These are phyloP conservation scores for Verticillium nonalfalfae DNA, from an alignment of 2,329 filamentous ascomycete species.

Conservation along the genomic window DNA sequence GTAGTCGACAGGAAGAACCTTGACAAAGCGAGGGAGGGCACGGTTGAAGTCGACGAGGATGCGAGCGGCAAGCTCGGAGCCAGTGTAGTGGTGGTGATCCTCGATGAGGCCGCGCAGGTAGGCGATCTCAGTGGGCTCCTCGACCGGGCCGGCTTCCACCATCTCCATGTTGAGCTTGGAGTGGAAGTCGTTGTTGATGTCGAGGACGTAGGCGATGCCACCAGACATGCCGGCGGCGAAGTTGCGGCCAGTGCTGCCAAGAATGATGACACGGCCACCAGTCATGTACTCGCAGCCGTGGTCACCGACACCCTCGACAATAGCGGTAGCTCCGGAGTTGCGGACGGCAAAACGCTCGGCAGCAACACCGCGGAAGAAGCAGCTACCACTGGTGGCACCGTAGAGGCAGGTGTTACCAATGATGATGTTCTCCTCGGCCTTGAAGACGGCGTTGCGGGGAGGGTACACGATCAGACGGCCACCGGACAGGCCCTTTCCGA, in stretches of 20 bases:
- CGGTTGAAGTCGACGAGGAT: slow-evolving; percentile 94
- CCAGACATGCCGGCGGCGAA: slow-evolving; percentile 98
- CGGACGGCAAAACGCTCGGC: slow-evolving; percentile 95
- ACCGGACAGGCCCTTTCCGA: slow-evolving; percentile 91
- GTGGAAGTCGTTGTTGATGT: slow-evolving; percentile 83
- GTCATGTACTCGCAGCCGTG: slow-evolving; percentile 99
- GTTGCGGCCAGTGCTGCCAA: slow-evolving; percentile 89
- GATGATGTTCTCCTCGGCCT: slow-evolving; percentile 91
- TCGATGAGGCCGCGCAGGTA: slow-evolving; percentile 88
- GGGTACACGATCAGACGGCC: slow-evolving; percentile 92
- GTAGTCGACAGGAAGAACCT: slow-evolving; percentile 91
- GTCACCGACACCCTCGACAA: slow-evolving; percentile 93
- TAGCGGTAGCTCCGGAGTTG: slow-evolving; percentile 92
- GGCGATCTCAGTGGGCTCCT: slow-evolving; percentile 83
- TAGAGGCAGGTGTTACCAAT: slow-evolving; percentile 95
- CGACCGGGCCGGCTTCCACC: slow-evolving; percentile 82
- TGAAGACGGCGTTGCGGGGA: slow-evolving; percentile 83
- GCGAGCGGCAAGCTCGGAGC: slow-evolving; percentile 87
- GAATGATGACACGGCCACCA: slow-evolving; percentile 79
- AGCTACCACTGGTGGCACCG: slow-evolving; percentile 82
- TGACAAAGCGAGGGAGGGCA: slow-evolving; percentile 84
- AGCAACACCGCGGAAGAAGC: slow-evolving; percentile 95
- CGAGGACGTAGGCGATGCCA: slow-evolving; percentile 91
- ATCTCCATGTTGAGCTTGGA: slow-evolving; percentile 96
- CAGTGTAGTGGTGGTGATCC: slow-evolving; percentile 97